phyloP scores from a whole-genome alignment of 2,329 filamentous ascomycete genomes.

The Botrytis aclada region DNA sequence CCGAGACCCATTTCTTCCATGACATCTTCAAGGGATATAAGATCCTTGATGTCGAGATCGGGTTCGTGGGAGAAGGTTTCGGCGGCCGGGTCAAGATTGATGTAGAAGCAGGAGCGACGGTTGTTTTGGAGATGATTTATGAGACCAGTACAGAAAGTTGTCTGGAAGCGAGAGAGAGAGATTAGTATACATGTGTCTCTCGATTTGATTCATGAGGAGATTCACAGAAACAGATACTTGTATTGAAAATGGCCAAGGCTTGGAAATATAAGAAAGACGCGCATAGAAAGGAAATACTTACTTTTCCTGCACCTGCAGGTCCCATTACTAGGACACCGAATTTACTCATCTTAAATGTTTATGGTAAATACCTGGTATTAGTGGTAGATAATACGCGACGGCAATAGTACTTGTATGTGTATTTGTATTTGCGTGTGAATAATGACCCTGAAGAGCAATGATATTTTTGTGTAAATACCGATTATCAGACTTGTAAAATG shows the following conservation, averaged over 20 bases:
- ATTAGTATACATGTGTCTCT: neutral
- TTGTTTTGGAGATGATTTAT: conserved; percentile 91
- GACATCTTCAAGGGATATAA: conserved; percentile 90
- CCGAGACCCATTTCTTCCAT: conserved; percentile 93
- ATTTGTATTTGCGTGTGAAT: neutral
- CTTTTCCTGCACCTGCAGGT: conserved; percentile 91
- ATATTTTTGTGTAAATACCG: neutral
- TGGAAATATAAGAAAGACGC: conserved; percentile 30
- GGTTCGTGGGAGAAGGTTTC: conserved; percentile 89
- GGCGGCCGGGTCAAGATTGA: conserved; percentile 96
- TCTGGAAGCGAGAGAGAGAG: conserved; percentile 46
- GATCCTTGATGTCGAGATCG: conserved; percentile 91
- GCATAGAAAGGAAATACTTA: conserved; percentile 35
- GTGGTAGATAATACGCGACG: neutral
- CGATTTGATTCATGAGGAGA: neutral
- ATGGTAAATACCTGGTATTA: neutral
- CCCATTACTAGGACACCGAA: conserved; percentile 95
- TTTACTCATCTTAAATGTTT: conserved; percentile 68
- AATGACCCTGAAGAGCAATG: neutral
- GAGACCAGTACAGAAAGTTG: conserved; percentile 89
- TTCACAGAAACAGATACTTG: neutral
- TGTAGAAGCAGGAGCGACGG: conserved; percentile 92
- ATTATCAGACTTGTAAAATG: neutral
- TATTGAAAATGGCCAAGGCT: neutral
- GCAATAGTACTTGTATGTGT: neutral